Conservation (phyloP, 768 basidiomycete genomes). For the Termitomyces sp. region DNA sequence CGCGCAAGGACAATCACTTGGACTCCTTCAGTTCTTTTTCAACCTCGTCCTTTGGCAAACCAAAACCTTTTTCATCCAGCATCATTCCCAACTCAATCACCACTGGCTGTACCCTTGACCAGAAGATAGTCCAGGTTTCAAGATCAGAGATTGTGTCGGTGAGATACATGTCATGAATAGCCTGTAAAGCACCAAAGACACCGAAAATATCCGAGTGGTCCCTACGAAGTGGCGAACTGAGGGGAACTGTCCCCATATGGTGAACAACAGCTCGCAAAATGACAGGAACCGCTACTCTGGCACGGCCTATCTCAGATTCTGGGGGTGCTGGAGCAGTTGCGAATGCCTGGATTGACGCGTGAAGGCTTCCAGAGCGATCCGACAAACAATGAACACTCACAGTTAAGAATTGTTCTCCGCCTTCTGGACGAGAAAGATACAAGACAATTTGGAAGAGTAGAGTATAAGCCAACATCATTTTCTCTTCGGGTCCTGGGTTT, state of each 20-base stretch:
- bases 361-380: background rate
- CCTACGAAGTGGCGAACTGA: conserved; percentile 12
- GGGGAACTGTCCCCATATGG: conserved; percentile 17
- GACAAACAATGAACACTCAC: conserved; percentile 8
- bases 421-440: conserved; percentile 18
- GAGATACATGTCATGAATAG: conserved; percentile 18
- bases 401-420: conserved; percentile 16
- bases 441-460: conserved; percentile 21
- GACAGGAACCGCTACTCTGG: conserved; percentile 14
- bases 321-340: conserved; percentile 16
- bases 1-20: background rate
- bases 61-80: conserved; percentile 21
- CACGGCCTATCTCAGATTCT: conserved; percentile 22
- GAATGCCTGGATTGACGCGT: conserved; percentile 16
- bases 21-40: conserved; percentile 4
- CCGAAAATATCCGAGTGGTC: conserved; percentile 18
- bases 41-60: conserved; percentile 16
- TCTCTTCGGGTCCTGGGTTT: conserved; percentile 7
- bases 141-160: conserved; percentile 5
- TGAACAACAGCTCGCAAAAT: conserved; percentile 17
- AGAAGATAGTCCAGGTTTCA: conserved; percentile 17
- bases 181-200: conserved; percentile 19
- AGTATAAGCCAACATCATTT: conserved; percentile 17
- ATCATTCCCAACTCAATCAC: conserved; percentile 17
- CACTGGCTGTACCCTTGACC: conserved; percentile 20